Evolutionary conservation across 2,329 filamentous ascomycete genomes (phyloP).

Genomic region (Ramichloridium luteum): DNA sequence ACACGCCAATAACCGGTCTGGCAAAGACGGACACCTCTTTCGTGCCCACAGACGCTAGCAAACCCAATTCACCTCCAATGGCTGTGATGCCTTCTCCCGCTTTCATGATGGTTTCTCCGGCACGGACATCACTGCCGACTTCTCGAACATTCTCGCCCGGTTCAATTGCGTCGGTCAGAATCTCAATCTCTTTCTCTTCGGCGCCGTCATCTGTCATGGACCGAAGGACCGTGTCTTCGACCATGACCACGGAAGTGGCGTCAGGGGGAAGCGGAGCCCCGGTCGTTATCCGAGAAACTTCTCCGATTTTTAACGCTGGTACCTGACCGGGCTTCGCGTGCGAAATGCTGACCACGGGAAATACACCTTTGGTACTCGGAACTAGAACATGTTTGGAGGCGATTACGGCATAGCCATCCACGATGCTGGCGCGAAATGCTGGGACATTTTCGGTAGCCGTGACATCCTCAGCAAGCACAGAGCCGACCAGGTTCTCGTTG

Average conservation of each 20-base stretch:
- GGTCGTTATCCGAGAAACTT: slow-evolving; percentile 85
- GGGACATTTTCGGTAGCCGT: slow-evolving; percentile 71
- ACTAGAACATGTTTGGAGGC: slow-evolving; percentile 35
- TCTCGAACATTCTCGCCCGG: slow-evolving; percentile 82
- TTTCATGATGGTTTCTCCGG: slow-evolving; percentile 56
- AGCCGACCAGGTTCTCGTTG: slow-evolving; percentile 54
- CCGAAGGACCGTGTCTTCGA: slow-evolving; percentile 77
- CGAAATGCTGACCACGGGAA: slow-evolving; percentile 75
- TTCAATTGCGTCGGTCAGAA: slow-evolving; percentile 63
- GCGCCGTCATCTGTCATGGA: slow-evolving; percentile 63
- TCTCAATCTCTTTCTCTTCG: slow-evolving; percentile 81
- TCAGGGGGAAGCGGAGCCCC: slow-evolving; percentile 81
- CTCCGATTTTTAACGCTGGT: slow-evolving; percentile 53
- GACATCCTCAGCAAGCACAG: slow-evolving; percentile 73
- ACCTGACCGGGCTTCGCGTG: slow-evolving; percentile 67
- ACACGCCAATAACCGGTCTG: slow-evolving; percentile 66
- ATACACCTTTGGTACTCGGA: slow-evolving; percentile 58
- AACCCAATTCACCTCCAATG: slow-evolving; percentile 79
- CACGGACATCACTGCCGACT: slow-evolving; percentile 72
- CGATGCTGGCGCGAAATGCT: slow-evolving; percentile 88
- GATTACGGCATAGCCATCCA: slow-evolving; percentile 87
- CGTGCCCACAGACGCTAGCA: slow-evolving; percentile 75
- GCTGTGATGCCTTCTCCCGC: slow-evolving; percentile 75
- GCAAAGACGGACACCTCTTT: slow-evolving; percentile 58
- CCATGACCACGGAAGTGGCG: slow-evolving; percentile 88